Conservation (phyloP, 371 early-diverging fungal species). For the Saksenaea vasiformis region DNA sequence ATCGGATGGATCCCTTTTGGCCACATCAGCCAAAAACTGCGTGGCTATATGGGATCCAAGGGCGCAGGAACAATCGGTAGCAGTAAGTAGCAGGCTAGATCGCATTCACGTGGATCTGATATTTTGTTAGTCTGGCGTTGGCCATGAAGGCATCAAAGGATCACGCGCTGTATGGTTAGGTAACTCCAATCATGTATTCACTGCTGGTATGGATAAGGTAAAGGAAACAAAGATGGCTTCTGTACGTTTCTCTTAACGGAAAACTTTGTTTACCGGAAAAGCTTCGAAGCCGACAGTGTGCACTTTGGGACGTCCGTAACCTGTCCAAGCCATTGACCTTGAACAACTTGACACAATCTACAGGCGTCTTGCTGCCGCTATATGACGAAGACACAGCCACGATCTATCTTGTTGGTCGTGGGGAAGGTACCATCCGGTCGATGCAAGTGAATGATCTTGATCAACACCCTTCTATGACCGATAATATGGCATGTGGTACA, state of each 20-base stretch:
- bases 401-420: constrained; percentile 68
- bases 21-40: constrained; percentile 56
- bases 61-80: constrained; percentile 20
- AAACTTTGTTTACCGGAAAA: no score
- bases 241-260: background rate
- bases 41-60: constrained; percentile 71
- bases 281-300: constrained; percentile 66
- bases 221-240: no score
- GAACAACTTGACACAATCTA: constrained; percentile 59
- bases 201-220: constrained; percentile 70
- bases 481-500: constrained; percentile 51
- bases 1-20: constrained; percentile 63
- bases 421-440: constrained; percentile 71
- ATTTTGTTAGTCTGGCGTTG: constrained; percentile 35
- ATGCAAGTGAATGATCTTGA: constrained; percentile 53
- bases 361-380: constrained; percentile 66
- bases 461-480: constrained; percentile 43
- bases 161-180: constrained; percentile 72
- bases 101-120: background rate
- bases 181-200: constrained; percentile 58
- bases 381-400: constrained; percentile 80
- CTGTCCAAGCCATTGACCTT: constrained; percentile 54
- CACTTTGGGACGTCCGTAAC: constrained; percentile 74
- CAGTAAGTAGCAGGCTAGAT: constrained; percentile 1
- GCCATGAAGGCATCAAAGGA: constrained; percentile 68